Conservation (phyloP, 2,329 filamentous ascomycete species). For the Aspergillus ustus region DNA sequence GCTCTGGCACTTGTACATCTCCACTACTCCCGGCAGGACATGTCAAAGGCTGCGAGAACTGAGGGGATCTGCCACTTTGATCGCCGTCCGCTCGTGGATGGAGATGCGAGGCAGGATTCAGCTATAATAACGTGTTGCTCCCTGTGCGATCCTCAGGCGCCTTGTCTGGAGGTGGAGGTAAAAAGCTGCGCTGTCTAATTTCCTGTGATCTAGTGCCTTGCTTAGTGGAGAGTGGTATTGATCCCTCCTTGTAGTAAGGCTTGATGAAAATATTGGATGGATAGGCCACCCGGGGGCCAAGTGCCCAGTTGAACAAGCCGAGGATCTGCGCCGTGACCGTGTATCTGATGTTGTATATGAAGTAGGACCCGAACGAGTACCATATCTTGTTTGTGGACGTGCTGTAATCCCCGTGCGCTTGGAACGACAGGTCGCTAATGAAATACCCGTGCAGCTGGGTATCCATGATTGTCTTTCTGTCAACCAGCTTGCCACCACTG, state of each 20-base stretch:
- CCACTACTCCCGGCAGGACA: not conserved
- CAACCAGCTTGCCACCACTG: conserved; percentile 8
- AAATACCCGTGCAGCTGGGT: conserved; percentile 5
- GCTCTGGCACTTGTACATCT: too few species aligned
- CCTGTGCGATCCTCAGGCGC: too few species aligned
- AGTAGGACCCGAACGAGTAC: conserved; percentile 4
- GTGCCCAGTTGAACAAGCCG: conserved; percentile 7
- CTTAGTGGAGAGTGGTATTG: not conserved
- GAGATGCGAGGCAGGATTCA: not conserved
- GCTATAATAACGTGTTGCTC: too few species aligned
- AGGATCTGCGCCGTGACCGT: conserved; percentile 9
- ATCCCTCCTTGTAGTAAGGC: conserved; percentile 5
- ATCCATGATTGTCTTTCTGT: conserved; percentile 5
- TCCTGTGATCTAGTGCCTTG: too few species aligned
- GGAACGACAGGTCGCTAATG: conserved; percentile 3
- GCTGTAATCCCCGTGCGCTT: conserved; percentile 9
- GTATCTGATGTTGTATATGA: conserved; percentile 10
- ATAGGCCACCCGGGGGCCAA: not conserved
- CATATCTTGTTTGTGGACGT: not conserved
- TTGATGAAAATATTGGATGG: not conserved
- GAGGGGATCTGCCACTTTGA: not conserved
- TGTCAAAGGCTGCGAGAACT: not conserved
- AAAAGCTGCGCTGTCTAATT: too few species aligned
- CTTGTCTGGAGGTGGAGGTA: too few species aligned
- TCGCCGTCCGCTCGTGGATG: not conserved